phyloP scores from a whole-genome alignment of 331 rosid genomes.

The Rosa hybrid region DNA sequence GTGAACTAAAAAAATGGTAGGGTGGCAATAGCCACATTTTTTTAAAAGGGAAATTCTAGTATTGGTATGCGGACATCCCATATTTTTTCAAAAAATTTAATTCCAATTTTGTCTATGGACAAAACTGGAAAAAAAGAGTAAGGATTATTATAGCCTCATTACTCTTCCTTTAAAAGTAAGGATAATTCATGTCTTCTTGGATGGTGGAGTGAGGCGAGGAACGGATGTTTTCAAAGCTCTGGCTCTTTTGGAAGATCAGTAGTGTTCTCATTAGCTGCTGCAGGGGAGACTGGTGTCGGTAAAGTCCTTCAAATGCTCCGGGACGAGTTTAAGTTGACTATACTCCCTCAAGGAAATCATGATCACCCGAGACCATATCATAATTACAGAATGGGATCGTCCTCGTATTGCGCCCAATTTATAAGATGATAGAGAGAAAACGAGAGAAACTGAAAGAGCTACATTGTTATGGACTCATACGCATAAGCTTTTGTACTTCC shows the following conservation, averaged over 20 bases:
- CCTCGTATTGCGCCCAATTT: conserved; percentile 50
- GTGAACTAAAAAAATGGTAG: too few species aligned
- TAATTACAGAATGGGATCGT: conserved; percentile 59
- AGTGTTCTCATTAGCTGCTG: conserved; percentile 78
- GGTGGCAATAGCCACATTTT: too few species aligned
- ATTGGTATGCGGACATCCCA: too few species aligned
- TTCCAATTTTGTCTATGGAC: too few species aligned
- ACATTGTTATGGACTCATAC: too few species aligned
- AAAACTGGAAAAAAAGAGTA: too few species aligned
- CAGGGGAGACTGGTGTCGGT: conserved; percentile 88
- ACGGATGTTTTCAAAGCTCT: conserved; percentile 53
- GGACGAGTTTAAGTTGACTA: conserved; percentile 84
- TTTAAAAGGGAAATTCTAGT: too few species aligned
- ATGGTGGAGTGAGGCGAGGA: conserved; percentile 56
- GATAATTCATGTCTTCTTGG: conserved; percentile 44
- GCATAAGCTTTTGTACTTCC: too few species aligned
- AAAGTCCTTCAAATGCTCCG: conserved; percentile 81
- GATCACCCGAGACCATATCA: conserved; percentile 76
- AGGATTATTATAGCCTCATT: too few species aligned
- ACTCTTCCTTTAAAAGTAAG: not conserved
- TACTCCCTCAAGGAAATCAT: conserved; percentile 61
- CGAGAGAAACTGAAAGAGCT: too few species aligned
- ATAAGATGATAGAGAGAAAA: conserved; percentile 5
- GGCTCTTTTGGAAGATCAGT: conserved; percentile 86
- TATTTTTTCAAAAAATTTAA: too few species aligned